Percentiles rank a stretch among this genome's conserved stretches.
Evolutionary conservation across 805 yeast species (phyloP).

Genomic region (Maudiozyma pseudohumilis): DNA sequence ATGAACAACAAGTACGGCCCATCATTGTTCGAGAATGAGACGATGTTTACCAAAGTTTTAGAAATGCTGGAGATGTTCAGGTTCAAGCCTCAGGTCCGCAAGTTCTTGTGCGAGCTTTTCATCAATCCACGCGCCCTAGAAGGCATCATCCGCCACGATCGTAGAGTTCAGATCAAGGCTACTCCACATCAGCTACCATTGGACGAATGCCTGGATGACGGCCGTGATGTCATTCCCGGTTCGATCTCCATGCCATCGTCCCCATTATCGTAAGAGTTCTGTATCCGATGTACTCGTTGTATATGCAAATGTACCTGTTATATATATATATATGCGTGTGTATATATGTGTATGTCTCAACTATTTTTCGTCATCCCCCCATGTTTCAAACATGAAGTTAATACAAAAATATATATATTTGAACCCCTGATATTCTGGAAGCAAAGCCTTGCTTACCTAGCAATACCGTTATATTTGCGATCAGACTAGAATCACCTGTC

Average conservation of each 20-base stretch:
- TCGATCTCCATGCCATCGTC: background rate
- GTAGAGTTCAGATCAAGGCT: slow-evolving; percentile 14
- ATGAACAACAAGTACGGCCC: slow-evolving; percentile 42
- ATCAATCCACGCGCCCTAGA: slow-evolving; percentile 46
- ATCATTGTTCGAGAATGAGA: slow-evolving; percentile 43
- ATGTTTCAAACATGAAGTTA: too few species aligned
- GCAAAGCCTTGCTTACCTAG: too few species aligned
- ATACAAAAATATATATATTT: too few species aligned
- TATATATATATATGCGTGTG: background rate
- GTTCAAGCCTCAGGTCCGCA: slow-evolving; percentile 52
- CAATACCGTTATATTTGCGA: too few species aligned
- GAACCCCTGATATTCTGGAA: too few species aligned
- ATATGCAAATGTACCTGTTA: too few species aligned
- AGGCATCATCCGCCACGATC: slow-evolving; percentile 37
- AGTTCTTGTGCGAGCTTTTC: slow-evolving; percentile 57
- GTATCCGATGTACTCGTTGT: too few species aligned
- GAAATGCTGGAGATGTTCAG: slow-evolving; percentile 45
- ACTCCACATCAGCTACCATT: too few species aligned
- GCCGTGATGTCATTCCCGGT: background rate
- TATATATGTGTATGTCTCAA: background rate
- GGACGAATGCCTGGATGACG: background rate
- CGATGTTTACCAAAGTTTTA: slow-evolving; percentile 43
- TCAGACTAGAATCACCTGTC: too few species aligned
- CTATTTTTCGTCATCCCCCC: too few species aligned
- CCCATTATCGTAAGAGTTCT: background rate